Evolutionary conservation across 192 early-diverging fungal genomes (phyloP), one percentile per base, ranked within the genome.

Genomic region (Coemansia sp.): DNA sequence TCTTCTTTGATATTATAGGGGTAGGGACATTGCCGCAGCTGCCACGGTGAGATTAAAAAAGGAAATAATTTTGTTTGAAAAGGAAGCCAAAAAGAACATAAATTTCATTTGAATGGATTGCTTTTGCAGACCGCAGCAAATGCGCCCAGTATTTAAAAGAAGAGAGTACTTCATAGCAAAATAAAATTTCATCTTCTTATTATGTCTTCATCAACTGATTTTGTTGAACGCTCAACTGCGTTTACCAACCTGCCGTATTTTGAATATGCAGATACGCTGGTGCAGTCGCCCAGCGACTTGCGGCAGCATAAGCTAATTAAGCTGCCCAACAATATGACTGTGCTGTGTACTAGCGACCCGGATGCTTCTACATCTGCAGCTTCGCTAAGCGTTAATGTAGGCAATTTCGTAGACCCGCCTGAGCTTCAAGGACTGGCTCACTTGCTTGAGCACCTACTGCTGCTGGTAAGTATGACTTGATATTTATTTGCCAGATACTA

Each of bases 361-460:
- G 77, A 84, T 53, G 48, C 63, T 30, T 43, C 64, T 20, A 72
- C 74, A 50, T 77, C 85, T 6, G 79, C 83, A 11, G 86, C 85
- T 0, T 62, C 80, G 0, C 60, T 86, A 3, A 73, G 78, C 42
- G 83, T 88, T 14, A 73, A 81, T 49, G 80, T 90, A 31, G 88
- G 88, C 16, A 67, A 6, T 34, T 55, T 82, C 32, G 69, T 61
- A 28, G 82, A 85, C 61, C 82, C 82, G 3, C 75, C 75, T 58
- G 60, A 82, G 36, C 50, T 87, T 14, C 79, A 64, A 42, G 87
- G 87, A 0, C 68, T 90, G 12, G 87, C 87, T 0, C 87, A 90
- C 46, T 88, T 85, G 42, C 77, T 82, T 53, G 86, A 88, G 59
- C 88, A 90, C 56, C 51, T 88, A 42, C 58, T 88, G 12, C 86